Evolutionary conservation across 192 early-diverging fungal species (phyloP).

Genomic region (Rhizophagus clarus): DNA sequence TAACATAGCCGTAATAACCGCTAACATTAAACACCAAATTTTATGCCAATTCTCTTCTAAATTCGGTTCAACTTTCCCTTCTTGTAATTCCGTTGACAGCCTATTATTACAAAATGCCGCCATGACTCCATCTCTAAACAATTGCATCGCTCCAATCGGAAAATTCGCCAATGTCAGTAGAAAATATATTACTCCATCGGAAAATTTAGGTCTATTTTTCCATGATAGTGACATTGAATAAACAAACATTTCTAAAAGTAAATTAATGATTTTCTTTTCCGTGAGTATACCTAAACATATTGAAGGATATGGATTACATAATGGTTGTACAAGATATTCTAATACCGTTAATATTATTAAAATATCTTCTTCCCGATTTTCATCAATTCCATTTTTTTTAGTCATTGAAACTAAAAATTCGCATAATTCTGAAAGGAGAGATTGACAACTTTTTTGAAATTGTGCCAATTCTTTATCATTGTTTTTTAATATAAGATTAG

Average conservation of each 20-base stretch:
- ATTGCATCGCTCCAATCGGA: slow-evolving; percentile 7
- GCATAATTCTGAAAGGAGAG: slow-evolving; percentile 13
- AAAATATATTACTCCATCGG: slow-evolving; percentile 15
- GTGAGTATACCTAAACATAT: slow-evolving; percentile 16
- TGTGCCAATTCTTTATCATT: neutral
- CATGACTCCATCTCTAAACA: slow-evolving; percentile 14
- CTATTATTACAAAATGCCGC: slow-evolving; percentile 6
- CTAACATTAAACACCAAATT: slow-evolving; percentile 56
- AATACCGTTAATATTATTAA: slow-evolving; percentile 2
- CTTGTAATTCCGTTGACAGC: neutral
- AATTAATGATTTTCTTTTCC: slow-evolving; percentile 8
- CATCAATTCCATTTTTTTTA: neutral
- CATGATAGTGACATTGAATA: slow-evolving; percentile 14
- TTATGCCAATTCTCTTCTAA: slow-evolving; percentile 40
- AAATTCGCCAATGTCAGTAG: slow-evolving; percentile 19
- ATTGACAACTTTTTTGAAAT: slow-evolving; percentile 20
- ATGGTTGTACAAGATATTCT: slow-evolving; percentile 20
- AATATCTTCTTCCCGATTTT: slow-evolving; percentile 17
- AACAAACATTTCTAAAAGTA: slow-evolving; percentile 21
- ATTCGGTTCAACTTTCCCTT: slow-evolving; percentile 7
- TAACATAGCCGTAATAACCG: slow-evolving; percentile 45
- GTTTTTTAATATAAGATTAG: neutral
- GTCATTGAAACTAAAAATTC: neutral
- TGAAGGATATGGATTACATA: slow-evolving; percentile 16
- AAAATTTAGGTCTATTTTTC: slow-evolving; percentile 17